A percentile compares a stretch with the other conserved stretches of the same genome.
These are phyloP conservation scores for Pythium scleroteichum DNA, from an alignment of 352 stramenopile species.

Conservation along the genomic window DNA sequence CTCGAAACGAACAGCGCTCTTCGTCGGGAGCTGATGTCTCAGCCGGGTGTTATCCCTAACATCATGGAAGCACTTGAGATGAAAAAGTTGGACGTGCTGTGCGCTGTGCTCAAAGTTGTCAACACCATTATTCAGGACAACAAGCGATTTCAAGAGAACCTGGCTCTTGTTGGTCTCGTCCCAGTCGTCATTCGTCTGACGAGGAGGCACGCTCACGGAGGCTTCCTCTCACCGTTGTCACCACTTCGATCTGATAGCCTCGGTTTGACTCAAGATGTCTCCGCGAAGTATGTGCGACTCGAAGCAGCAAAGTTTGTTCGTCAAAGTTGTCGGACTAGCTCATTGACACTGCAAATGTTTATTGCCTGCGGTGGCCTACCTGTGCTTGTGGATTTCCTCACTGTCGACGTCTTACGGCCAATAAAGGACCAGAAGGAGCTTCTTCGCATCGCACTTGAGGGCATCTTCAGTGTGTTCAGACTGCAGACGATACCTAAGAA, in stretches of 20 bases:
- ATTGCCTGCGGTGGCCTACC: conserved; percentile 90
- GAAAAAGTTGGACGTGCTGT: conserved; percentile 87
- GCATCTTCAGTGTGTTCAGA: conserved; percentile 90
- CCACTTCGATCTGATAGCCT: background rate
- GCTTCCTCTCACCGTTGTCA: conserved; percentile 5
- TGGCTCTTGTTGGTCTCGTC: conserved; percentile 90
- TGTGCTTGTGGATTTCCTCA: conserved; percentile 84
- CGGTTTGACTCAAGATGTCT: conserved; percentile 25
- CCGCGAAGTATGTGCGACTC: conserved; percentile 60
- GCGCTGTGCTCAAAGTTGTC: conserved; percentile 85
- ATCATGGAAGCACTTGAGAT: conserved; percentile 93
- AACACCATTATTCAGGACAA: conserved; percentile 92
- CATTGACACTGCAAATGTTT: conserved; percentile 92
- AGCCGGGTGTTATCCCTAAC: conserved; percentile 90
- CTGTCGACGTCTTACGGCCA: conserved; percentile 30
- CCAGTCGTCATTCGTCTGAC: conserved; percentile 91
- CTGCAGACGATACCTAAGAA: conserved; percentile 92
- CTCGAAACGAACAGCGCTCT: conserved; percentile 77
- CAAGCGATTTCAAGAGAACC: conserved; percentile 89
- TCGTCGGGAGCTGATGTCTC: conserved; percentile 83
- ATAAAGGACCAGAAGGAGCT: conserved; percentile 53
- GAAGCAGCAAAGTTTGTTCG: conserved; percentile 89
- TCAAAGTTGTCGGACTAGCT: conserved; percentile 87
- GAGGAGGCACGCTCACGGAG: conserved; percentile 33
- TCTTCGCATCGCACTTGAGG: conserved; percentile 86